Evolutionary conservation across 2,329 filamentous ascomycete genomes (phyloP).

Genomic region (Myriangium duriaei): DNA sequence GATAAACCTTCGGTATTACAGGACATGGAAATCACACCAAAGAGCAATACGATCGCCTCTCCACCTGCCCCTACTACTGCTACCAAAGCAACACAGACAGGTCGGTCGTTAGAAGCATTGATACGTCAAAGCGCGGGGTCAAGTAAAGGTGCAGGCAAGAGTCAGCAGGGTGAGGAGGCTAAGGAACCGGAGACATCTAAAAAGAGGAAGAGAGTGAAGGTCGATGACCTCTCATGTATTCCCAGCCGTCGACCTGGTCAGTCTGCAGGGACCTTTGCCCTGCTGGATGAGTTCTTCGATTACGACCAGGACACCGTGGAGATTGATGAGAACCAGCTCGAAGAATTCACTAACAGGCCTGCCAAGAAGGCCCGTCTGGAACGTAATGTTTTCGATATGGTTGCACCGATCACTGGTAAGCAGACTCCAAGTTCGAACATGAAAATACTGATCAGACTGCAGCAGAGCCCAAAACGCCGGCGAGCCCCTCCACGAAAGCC

Average conservation of each 20-base stretch:
- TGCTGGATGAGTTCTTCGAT: slow-evolving; percentile 13
- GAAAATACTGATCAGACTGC: too few species aligned
- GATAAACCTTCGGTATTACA: background rate
- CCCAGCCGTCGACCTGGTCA: slow-evolving; percentile 11
- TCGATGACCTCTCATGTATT: slow-evolving; percentile 13
- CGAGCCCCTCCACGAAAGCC: slow-evolving; percentile 7
- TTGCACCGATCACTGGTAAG: slow-evolving; percentile 5
- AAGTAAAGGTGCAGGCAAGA: too few species aligned
- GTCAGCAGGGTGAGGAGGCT: background rate
- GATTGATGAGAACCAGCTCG: slow-evolving; percentile 8
- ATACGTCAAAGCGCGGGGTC: too few species aligned
- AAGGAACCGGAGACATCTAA: slow-evolving; percentile 1
- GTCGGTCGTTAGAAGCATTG: background rate
- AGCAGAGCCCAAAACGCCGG: background rate
- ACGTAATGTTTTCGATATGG: slow-evolving; percentile 13
- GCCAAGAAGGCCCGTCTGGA: slow-evolving; percentile 12
- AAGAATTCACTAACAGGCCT: slow-evolving; percentile 4
- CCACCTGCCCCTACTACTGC: too few species aligned
- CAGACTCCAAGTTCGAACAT: too few species aligned
- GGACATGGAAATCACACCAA: background rate
- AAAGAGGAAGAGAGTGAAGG: slow-evolving; percentile 12
- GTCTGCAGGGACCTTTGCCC: slow-evolving; percentile 11
- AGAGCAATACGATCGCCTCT: too few species aligned
- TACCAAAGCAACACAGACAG: background rate
- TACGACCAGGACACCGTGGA: slow-evolving; percentile 11